These are phyloP conservation scores for Yarrowia sp. DNA, from an alignment of 805 yeast genomes.

Conservation along the genomic window DNA sequence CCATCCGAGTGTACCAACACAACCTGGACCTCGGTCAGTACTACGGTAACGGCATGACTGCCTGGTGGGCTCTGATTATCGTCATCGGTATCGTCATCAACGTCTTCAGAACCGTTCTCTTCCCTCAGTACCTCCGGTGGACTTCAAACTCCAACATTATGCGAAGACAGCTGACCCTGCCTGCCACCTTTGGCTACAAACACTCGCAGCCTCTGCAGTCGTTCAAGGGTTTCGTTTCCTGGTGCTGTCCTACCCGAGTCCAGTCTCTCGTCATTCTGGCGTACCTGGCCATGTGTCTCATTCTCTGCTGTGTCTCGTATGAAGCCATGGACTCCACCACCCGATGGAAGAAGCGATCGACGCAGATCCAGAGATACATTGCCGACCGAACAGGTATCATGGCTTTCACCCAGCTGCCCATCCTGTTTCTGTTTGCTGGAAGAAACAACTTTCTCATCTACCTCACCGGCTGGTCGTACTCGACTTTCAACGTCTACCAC, in stretches of 20 bases:
- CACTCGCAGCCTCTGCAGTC: constrained; percentile 49
- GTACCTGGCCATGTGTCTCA: constrained; percentile 49
- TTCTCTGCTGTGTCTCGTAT: constrained; percentile 43
- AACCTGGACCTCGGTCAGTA: constrained; percentile 24
- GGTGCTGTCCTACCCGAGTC: constrained; percentile 53
- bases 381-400: constrained; percentile 45
- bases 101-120: constrained; percentile 41
- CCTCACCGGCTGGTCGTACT: constrained; percentile 67
- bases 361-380: constrained; percentile 43
- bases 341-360: constrained; percentile 48
- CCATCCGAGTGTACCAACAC: constrained; percentile 7
- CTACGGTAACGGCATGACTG: constrained; percentile 46
- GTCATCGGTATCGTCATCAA: constrained; percentile 44
- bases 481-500: constrained; percentile 69
- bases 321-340: constrained; percentile 28
- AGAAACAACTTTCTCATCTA: constrained; percentile 71
- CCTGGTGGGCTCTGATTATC: constrained; percentile 48
- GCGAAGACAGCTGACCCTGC: constrained; percentile 48
- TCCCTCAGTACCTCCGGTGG: constrained; percentile 26
- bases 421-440: constrained; percentile 58
- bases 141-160: constrained; percentile 40
- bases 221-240: constrained; percentile 3
- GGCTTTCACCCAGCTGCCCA: constrained; percentile 45
- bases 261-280: constrained; percentile 52
- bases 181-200: constrained; percentile 47